Evolutionary conservation across 305 asterid genomes (phyloP), one percentile per base, ranked within the genome.

Genomic region (Fraxinus ornus): DNA sequence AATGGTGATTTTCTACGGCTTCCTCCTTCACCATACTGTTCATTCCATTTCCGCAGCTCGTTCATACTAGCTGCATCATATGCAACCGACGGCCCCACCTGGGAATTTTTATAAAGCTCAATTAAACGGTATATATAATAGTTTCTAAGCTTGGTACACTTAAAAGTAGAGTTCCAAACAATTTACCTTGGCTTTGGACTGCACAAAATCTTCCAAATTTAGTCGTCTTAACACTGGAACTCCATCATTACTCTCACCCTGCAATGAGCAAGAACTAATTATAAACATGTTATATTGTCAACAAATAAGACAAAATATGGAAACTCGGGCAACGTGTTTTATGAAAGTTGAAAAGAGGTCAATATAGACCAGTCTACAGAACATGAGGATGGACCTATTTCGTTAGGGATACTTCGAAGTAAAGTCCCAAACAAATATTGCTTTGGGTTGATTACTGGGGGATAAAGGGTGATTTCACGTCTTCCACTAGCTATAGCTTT

Each of bases 51-150:
- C 81, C 99, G 87, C 86, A 96, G 84, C 83, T 94, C 98, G 36
- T 93, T 96, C 99, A 93, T 96, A 88, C 94, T 94, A 19, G 94
- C 88, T 44, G 99, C 99, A 81, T 96, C 98, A 57, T 90, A 94
- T n/a, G 99, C 97, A 80, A 96, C 99, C 13, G 99, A 96, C 19
- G 99, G 98, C 33, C 99, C 99, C 80, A 96, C 99, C 98, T 96
- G 89, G 21, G 77, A 62, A 83, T 52, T 73, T 72, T 17, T 41
- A 76, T 33, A 76, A 35, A 77, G 33, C 47, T 52, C 44, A 73
- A 66, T 55, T 39, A 2, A 60, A 82, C 5, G 81, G 77, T 47
- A 47, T 15, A 15, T 47, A 47, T 47, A 47, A 13, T 47, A 15
- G 57, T 47, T 47, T 47, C 57, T 47, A 47, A 47, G 75, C 39